Evolutionary conservation across 2,329 filamentous ascomycete genomes (phyloP).

Genomic region (Rugonectria rugulosa): DNA sequence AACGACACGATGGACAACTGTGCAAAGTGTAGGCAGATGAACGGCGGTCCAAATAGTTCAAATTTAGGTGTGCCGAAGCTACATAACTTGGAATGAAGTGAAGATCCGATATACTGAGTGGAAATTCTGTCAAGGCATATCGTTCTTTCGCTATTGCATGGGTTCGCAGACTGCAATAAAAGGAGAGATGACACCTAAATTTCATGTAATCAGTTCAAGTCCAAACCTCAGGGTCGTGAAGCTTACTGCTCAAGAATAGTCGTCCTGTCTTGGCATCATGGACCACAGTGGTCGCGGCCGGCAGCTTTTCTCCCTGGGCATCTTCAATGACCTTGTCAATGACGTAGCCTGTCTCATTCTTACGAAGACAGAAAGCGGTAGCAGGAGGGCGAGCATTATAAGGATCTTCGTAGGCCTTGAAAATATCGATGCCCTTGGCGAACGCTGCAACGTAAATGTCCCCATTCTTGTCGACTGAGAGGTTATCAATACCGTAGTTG

Average conservation of each 20-base stretch:
- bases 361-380: slow-evolving; percentile 20
- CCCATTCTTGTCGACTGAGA: slow-evolving; percentile 31
- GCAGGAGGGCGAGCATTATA: slow-evolving; percentile 14
- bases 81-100: too few species aligned
- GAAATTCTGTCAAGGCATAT: neutral
- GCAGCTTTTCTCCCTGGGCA: slow-evolving; percentile 24
- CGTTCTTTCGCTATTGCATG: neutral
- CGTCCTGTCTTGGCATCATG: slow-evolving; percentile 34
- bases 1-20: slow-evolving; percentile 34
- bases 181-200: slow-evolving; percentile 32
- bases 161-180: slow-evolving; percentile 35
- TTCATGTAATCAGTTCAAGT: too few species aligned
- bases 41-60: neutral
- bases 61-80: too few species aligned
- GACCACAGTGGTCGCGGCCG: slow-evolving; percentile 32
- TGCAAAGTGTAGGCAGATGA: slow-evolving; percentile 29
- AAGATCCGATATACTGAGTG: too few species aligned
- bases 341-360: slow-evolving; percentile 9
- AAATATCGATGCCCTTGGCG: slow-evolving; percentile 18
- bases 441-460: slow-evolving; percentile 32
- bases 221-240: accelerated
- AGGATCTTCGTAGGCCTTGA: slow-evolving; percentile 26
- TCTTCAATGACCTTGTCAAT: slow-evolving; percentile 36
- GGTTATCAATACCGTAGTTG: slow-evolving; percentile 30
- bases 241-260: slow-evolving; percentile 35